Evolutionary conservation across 1,139 yeast genomes (phyloP), one percentile per base, ranked within the genome.

Genomic region (Suhomyces coccinellae): DNA sequence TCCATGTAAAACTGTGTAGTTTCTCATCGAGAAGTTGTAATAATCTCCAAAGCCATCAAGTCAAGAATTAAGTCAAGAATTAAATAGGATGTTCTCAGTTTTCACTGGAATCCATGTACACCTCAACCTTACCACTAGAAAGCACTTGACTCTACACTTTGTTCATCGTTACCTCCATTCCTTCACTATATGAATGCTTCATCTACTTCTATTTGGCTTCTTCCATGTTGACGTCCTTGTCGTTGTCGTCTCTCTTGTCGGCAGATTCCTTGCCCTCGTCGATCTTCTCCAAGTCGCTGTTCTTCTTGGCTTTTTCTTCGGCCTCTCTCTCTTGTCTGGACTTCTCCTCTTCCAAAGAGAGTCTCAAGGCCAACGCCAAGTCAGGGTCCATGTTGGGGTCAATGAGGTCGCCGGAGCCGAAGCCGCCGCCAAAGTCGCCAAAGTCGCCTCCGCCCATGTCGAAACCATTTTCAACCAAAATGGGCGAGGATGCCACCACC

Each of bases 381-480:
- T 95, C 99, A 22, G 99, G 99, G 58, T 93, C 99, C 82, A 88
- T 87, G 54, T 85, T 83, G 26, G 97, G 95, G 66, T 93, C 98
- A 33, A 85, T 79, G 41, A 87, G 84, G 54, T 80, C 78, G 52
- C 79, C 85, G 29, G 70, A 71, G 38, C 77, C 82, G 45, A 69
- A 74, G 45, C 67, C 77, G 38, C 73, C 75, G 28, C 71, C 79
- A 34, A 69, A 55, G 7, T 53, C 58, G 16, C 47, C 52, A 33
- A 54, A 52, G 34, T 52, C 69, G 12, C 71, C 75, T 10, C 73
- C 73, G 20, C 73, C 79, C 36, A 74, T 71, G 17, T 77, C 71
- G 57, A 64, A 58, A 1, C 76, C 79, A 40, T 74, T 85, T 49
- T 83, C 88, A 40, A 77, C 72, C 53, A 87, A 74, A 45, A 89